phyloP scores from a whole-genome alignment of 2,329 filamentous ascomycete species.

The Nigrospora sphaerica region DNA sequence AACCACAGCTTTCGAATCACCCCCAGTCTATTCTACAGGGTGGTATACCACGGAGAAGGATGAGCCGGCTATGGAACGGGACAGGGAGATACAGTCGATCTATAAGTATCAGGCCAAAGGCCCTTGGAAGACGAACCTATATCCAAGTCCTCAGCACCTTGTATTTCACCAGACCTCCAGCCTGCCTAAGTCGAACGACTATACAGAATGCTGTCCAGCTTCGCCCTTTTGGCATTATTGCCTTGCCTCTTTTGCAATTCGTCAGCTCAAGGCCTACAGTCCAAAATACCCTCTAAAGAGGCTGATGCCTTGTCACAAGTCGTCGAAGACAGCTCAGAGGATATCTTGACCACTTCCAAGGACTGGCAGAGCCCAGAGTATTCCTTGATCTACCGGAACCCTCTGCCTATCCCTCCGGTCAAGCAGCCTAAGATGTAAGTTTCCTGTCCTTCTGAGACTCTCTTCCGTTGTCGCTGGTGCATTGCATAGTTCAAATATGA shows the following conservation, averaged over 20 bases:
- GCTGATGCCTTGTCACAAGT: slow-evolving; percentile 9
- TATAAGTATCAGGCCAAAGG: too few species aligned
- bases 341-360: slow-evolving; percentile 6
- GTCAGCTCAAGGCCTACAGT: slow-evolving; percentile 9
- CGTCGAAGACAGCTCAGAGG: slow-evolving; percentile 11
- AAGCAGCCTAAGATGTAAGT: slow-evolving; percentile 33
- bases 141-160: too few species aligned
- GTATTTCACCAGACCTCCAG: too few species aligned
- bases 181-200: neutral
- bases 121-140: too few species aligned
- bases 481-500: too few species aligned
- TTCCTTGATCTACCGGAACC: slow-evolving; percentile 27
- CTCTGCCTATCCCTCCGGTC: slow-evolving; percentile 36
- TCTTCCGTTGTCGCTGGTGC: too few species aligned
- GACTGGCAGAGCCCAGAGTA: slow-evolving; percentile 25
- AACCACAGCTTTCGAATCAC: too few species aligned
- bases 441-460: neutral
- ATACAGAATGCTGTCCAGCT: slow-evolving; percentile 9
- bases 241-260: slow-evolving; percentile 8
- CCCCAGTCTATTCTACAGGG: too few species aligned
- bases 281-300: slow-evolving; percentile 13
- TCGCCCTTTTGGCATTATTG: slow-evolving; percentile 7
- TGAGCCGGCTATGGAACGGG: too few species aligned
- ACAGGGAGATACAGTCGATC: too few species aligned
- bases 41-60: too few species aligned